Conservation (phyloP, 306 rosid species). For the Inga laurina region DNA sequence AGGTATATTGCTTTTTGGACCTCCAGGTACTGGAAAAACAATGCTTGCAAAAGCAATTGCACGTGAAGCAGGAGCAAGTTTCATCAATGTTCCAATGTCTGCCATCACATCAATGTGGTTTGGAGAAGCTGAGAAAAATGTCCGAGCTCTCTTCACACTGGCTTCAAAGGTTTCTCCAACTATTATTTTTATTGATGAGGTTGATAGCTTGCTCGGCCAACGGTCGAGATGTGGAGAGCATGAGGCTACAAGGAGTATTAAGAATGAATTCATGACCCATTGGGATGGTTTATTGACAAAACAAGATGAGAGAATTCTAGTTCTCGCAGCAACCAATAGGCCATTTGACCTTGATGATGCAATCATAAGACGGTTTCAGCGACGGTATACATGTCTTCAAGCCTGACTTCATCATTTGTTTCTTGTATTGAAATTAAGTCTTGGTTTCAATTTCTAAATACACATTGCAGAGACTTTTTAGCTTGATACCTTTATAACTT, state of each 20-base stretch:
- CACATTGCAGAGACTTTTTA: no score
- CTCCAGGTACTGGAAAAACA: conserved; percentile 98
- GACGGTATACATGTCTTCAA: neutral
- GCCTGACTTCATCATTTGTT: no score
- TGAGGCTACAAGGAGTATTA: neutral
- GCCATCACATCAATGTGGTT: neutral
- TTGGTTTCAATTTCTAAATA: no score
- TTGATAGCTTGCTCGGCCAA: neutral
- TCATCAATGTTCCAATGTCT: neutral
- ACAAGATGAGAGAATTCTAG: neutral
- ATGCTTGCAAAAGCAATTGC: conserved; percentile 99
- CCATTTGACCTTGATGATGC: neutral
- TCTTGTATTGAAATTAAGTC: no score
- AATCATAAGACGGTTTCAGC: neutral
- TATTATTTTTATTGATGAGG: neutral
- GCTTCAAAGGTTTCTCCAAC: neutral
- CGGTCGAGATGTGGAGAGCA: neutral
- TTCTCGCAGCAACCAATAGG: neutral
- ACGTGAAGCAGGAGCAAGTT: neutral
- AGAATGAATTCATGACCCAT: neutral
- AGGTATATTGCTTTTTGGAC: conserved; percentile 93
- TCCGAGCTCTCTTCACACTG: neutral
- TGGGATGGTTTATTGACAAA: neutral
- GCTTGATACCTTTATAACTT: no score
- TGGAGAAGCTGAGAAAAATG: no score